Evolutionary conservation across 2,329 filamentous ascomycete genomes (phyloP).

Genomic region (Emergomyces africanus): DNA sequence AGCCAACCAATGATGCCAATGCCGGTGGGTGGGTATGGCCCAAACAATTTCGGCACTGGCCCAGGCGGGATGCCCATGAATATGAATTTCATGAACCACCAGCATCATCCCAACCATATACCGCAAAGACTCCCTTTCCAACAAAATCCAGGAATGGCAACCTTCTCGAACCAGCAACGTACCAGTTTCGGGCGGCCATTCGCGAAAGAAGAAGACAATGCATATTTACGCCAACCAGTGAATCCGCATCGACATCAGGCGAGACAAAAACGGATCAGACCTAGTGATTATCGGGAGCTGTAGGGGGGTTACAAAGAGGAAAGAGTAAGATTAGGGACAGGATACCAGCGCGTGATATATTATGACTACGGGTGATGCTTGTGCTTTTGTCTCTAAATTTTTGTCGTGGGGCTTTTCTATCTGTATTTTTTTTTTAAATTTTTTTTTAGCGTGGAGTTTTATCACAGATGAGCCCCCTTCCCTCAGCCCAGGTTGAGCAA

Average conservation of each 20-base stretch:
- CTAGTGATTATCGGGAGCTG: slow-evolving; percentile 82
- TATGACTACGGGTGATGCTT: not conserved
- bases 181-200: slow-evolving; percentile 40
- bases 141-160: slow-evolving; percentile 23
- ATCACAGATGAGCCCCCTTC: not conserved
- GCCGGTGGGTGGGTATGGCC: slow-evolving; percentile 19
- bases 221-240: slow-evolving; percentile 91
- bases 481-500: not conserved
- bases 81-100: slow-evolving; percentile 26
- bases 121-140: slow-evolving; percentile 21
- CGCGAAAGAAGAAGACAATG: slow-evolving; percentile 63
- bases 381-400: not conserved
- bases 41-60: slow-evolving; percentile 25
- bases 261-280: slow-evolving; percentile 63
- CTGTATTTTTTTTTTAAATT: too few relatives aligned
- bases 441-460: not conserved
- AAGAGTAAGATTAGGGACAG: not conserved
- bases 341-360: not conserved
- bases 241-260: slow-evolving; percentile 87
- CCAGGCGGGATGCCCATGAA: slow-evolving; percentile 20
- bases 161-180: slow-evolving; percentile 47
- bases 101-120: slow-evolving; percentile 17
- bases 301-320: slow-evolving; percentile 24
- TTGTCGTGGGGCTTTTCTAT: too few relatives aligned
- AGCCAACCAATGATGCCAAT: slow-evolving; percentile 17